Conservation (phyloP, 192 early-diverging fungal species). For the Coemansia brasiliensis region DNA sequence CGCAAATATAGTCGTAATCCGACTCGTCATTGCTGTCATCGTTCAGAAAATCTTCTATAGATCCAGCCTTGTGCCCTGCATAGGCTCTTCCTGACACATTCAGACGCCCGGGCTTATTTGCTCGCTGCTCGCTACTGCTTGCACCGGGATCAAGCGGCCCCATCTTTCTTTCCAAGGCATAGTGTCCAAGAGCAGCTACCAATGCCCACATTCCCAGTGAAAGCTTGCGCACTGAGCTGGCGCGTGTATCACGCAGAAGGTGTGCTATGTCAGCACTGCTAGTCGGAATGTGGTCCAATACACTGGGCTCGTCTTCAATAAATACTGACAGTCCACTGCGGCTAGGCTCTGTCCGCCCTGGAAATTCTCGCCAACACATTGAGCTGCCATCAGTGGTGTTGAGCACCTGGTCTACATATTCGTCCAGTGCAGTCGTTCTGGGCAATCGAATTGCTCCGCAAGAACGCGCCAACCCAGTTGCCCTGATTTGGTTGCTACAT, state of each 20-base stretch:
- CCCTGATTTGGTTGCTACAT: slow-evolving; percentile 39
- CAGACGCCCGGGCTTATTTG: neutral
- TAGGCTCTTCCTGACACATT: neutral
- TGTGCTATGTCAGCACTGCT: slow-evolving; percentile 16
- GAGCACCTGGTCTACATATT: slow-evolving; percentile 25
- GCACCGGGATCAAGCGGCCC: neutral
- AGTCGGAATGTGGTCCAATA: neutral
- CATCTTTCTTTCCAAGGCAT: slow-evolving; percentile 20
- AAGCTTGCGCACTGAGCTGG: slow-evolving; percentile 25
- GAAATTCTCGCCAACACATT: neutral
- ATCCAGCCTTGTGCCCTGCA: neutral
- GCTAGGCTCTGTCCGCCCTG: neutral
- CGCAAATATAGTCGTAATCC: slow-evolving; percentile 37
- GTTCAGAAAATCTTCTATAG: neutral
- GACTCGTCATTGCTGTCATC: slow-evolving; percentile 2
- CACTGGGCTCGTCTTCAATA: slow-evolving; percentile 41
- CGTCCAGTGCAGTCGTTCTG: slow-evolving; percentile 36
- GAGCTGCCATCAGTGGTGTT: neutral
- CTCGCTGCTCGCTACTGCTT: neutral
- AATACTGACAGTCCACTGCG: slow-evolving; percentile 21
- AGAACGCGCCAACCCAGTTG: slow-evolving; percentile 26
- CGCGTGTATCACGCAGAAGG: slow-evolving; percentile 30
- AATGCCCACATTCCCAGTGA: slow-evolving; percentile 41
- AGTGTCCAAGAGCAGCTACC: slow-evolving; percentile 22
- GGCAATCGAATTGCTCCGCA: slow-evolving; percentile 44